Evolutionary conservation across 768 basidiomycete genomes (phyloP), one percentile per base, ranked within the genome.

Genomic region (Holtermannia corniformis): DNA sequence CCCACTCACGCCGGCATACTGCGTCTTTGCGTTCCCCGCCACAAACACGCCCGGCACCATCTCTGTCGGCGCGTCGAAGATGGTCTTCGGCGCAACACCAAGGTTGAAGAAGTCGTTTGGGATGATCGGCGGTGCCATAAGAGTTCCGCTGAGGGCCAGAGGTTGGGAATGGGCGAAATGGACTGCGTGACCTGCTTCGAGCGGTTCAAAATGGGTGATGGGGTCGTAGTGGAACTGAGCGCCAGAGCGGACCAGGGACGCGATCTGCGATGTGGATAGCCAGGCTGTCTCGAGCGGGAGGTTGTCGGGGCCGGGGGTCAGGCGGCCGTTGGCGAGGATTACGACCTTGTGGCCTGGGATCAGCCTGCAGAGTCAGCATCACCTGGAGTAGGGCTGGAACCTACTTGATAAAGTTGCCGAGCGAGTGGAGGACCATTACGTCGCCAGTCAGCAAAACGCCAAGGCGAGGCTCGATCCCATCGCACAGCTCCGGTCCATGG

Each of bases 401-500:
- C 16, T 16, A 37, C 32, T 37, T 37, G 32, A 16, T 7, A 16
- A 37, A 37, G 32, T 37, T 37, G 32, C 16, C 16, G 32, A 37
- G 32, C 32, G 32, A 37, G 32, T 37, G 32, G 10, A 37, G 16
- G 32, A 37, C 10, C 32, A 37, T 37, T 16, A 7, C 32, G 32
- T 37, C 16, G 32, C 10, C 32, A 7, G 32, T 37, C 32, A 37
- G 7, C 10, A 37, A 16, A 37, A 37, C 32, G 32, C 32, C 32
- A 37, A 37, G 32, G 16, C 16, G 32, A 37, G 32, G 10, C 7
- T 37, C 16, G 32, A 7, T 16, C 7, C 32, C 32, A 7, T 37
- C 32, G 16, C 32, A 37, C 10, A 37, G 32, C 44, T 65, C 64
- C 32, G 53, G 60, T 16, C 64, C 64, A 55, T 65, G 64, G 53